Evolutionary conservation across 1,139 yeast genomes (phyloP), one percentile per base, ranked within the genome.

Genomic region (Suhomyces terraborum): DNA sequence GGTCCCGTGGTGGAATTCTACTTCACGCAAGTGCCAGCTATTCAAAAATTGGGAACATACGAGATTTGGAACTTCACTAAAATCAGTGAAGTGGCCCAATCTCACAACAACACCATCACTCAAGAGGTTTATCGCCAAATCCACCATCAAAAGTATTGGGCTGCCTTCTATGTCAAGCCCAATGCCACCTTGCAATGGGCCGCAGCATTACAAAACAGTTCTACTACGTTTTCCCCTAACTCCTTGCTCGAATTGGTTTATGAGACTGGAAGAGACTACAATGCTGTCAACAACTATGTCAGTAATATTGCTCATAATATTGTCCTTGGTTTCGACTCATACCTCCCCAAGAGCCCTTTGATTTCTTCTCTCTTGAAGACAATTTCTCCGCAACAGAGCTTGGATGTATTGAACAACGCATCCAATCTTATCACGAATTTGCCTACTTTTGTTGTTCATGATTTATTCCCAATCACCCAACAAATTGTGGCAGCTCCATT

Each of bases 251-350:
- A 59, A 30, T 54, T 56, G 4, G 58, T 60, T 25, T 62, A 56
- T 41, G 69, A 64, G 40, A 61, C 69, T 0, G 71, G 69, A 2
- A 48, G 67, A 12, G 67, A 66, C 42, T 59, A 54, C 43, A 64
- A 64, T 45, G 65, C 66, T 2, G 56, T 64, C 30, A 42, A 50
- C 32, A 58, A 58, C 31, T 56, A 56, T 32, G 47, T 64, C 21
- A 35, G 47, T 5, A 33, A 57, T 3, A 33, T 64, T 7, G 38
- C 59, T 23, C 53, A 51, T 23, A 42, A 37, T 13, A 47, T 62
- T 4, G 38, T 49, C 17, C 39, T 42, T n/a, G 51, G 45, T 1
- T 55, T 46, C 34, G 36, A 41, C 8, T 6, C 41, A 2, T 61
- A 45, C 35, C 45, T 56, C 10, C 56, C 62, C 3, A 41, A 50